A percentile compares a stretch with the other conserved stretches of the same genome.
These are phyloP conservation scores for Diutina scorzettiae DNA, from an alignment of 1,139 yeast species.

Conservation along the genomic window DNA sequence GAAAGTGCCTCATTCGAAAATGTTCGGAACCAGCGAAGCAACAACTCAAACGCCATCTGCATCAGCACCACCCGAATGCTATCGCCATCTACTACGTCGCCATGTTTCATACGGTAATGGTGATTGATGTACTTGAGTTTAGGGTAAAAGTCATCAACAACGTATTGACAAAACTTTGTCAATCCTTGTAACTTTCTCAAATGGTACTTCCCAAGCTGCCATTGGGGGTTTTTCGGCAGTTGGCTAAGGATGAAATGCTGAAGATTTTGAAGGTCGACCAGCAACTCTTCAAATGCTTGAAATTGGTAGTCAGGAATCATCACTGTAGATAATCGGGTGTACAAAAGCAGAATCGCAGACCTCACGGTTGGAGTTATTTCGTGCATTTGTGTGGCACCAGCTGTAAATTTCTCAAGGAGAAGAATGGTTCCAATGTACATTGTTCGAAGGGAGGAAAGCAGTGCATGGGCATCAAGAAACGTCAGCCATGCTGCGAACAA, in stretches of 20 bases:
- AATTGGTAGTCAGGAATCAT: constrained; percentile 4
- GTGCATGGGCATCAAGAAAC: neutral
- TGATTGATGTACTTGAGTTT: neutral
- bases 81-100: neutral
- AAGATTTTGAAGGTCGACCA: neutral
- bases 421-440: constrained; percentile 2
- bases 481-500: constrained; percentile 5
- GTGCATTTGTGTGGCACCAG: neutral
- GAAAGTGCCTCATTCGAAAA: neutral
- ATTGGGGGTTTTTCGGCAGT: neutral
- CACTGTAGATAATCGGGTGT: neutral
- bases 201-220: neutral
- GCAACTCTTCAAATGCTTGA: neutral
- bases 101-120: neutral
- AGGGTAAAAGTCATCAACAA: neutral
- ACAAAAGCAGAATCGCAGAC: neutral
- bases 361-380: neutral
- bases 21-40: constrained; percentile 1
- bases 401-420: neutral
- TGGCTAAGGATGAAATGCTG: too few species aligned
- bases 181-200: neutral
- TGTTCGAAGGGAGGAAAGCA: neutral
- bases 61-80: neutral
- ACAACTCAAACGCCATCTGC: neutral
- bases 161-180: neutral